Base-by-base conservation (phyloP, 495 filamentous ascomycete genomes). In the Aspergillus incahuasiensis region DNA sequence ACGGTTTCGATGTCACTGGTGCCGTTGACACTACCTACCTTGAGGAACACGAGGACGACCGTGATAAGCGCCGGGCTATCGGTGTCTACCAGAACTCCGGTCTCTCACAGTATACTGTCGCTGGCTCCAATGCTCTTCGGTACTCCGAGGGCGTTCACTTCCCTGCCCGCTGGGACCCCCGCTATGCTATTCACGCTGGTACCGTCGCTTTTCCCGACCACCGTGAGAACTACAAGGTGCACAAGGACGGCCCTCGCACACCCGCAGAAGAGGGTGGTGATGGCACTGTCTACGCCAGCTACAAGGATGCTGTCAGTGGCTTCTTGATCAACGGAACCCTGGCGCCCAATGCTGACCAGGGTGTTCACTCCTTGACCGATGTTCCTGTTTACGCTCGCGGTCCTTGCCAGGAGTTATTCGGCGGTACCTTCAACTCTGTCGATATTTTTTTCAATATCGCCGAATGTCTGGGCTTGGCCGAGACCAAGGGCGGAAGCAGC, bases 361-460 rank as follows among this genome's bases (percentile, higher is more conserved):
- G 87, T 19, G 87, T 90, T 49, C 87, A 90, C 71, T 83, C 78
- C 35, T 70, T 90, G 52, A 90, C 87, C 0, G 87, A 90, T 64
- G 87, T 90, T 42, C 85, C 87, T 0, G 85, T 90, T 11, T 90
- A 82, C 59, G 85, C 87, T 0, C 73, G 76, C 70, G 87, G 87
- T 0, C 87, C 87, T 4, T 90, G 87, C 63, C 83, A 87, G 67
- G 85, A 87, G 58, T 60, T 74, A 11, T 90, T 90, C 68, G 80
- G 80, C 3, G 87, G 87, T 48, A 81, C 83, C 3, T 87, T 85
- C 61, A 82, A 72, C 61, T 86, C 81, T 54, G 80, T 86, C 40
- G 87, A 90, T 52, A 73, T 90, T 25, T 90, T 90, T 63, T 90
- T 83, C 69, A 77, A 80, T 61, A 86, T 90, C 59, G 85, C 87